Evolutionary conservation across 306 rosid species (phyloP), one percentile per base, ranked within the genome.

Genomic region (Quercus engelmannii): DNA sequence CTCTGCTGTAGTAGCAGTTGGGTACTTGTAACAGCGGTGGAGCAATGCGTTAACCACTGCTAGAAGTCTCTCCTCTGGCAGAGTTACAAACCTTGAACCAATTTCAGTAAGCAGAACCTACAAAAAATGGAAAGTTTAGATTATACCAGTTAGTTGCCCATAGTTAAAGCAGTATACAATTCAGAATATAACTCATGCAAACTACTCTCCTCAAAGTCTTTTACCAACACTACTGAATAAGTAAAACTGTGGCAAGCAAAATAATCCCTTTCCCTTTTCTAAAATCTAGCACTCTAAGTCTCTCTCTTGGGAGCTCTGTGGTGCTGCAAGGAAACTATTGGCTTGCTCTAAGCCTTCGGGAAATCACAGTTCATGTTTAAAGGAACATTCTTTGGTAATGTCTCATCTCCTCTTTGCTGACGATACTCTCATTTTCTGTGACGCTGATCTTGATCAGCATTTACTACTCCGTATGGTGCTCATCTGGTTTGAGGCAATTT

Each of bases 11-110:
- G 99, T 93, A 55, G 99, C 98, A 38, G 99, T 96, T 52, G 99
- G 99, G 84, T 96, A 96, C 86, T 96, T 96, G 88, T 96, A 96
- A 85, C 99, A 96, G 49, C 99, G 97, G 88, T 96, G 99, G 68
- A 96, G 99, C 87, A 96, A 81, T 77, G 99, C 99, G 61, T 96
- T 96, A 75, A 93, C 99, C 73, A 96, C 99, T 1, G 99, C 99
- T 65, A 96, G 88, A 89, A 96, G 99, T 74, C 99, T 91, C 93
- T 96, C 99, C 84, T 96, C 99, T 17, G 99, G 99, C 73, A 96
- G 85, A 72, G 99, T 96, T 81, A 96, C 99, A 87, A 96, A 96
- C 86, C 96, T 84, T 31, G 99, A 96, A 80, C 99, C 99, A 85
- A 96, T 96, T 89, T 96, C 99, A 25, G 99, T 96, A 43, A 96